Evolutionary conservation across 78 protist species (phyloP).

Genomic region (Dictyostelium brefeldianum): DNA sequence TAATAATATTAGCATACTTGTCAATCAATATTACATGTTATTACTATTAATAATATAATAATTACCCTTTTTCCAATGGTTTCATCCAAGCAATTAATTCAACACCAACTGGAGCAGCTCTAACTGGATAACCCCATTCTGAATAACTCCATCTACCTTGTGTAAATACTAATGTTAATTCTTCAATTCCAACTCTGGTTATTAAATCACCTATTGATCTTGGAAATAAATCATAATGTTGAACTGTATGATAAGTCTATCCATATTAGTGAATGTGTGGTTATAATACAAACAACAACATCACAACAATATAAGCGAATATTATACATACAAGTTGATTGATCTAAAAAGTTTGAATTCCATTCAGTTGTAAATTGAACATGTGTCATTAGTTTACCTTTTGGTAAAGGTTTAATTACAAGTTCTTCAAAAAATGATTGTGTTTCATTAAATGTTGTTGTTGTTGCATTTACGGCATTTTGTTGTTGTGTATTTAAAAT

Average conservation of each 20-base stretch:
- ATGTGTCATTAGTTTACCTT: slow-evolving; percentile 65
- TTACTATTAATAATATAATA: not conserved
- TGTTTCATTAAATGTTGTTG: slow-evolving; percentile 22
- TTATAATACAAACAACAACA: too few species aligned
- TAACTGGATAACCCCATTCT: slow-evolving; percentile 85
- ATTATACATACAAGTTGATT: slow-evolving; percentile 59
- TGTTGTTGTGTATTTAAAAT: not conserved
- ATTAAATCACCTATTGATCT: slow-evolving; percentile 77
- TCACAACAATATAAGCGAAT: too few species aligned
- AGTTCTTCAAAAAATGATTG: slow-evolving; percentile 64
- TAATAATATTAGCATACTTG: not conserved
- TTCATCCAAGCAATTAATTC: slow-evolving; percentile 65
- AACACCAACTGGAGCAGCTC: slow-evolving; percentile 82
- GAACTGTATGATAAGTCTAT: slow-evolving; percentile 1
- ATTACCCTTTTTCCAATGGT: slow-evolving; percentile 43
- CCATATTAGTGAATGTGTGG: too few species aligned
- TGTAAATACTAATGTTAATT: slow-evolving; percentile 67
- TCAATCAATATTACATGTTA: too few species aligned
- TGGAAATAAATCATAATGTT: slow-evolving; percentile 82
- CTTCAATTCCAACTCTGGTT: slow-evolving; percentile 68
- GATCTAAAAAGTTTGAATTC: slow-evolving; percentile 68
- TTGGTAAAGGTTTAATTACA: slow-evolving; percentile 61
- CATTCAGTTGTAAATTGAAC: slow-evolving; percentile 79
- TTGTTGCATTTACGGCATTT: not conserved
- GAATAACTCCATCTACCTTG: slow-evolving; percentile 84